Evolutionary conservation across 306 rosid species (phyloP), one percentile per base, ranked within the genome.

Genomic region (Comarum palustre): DNA sequence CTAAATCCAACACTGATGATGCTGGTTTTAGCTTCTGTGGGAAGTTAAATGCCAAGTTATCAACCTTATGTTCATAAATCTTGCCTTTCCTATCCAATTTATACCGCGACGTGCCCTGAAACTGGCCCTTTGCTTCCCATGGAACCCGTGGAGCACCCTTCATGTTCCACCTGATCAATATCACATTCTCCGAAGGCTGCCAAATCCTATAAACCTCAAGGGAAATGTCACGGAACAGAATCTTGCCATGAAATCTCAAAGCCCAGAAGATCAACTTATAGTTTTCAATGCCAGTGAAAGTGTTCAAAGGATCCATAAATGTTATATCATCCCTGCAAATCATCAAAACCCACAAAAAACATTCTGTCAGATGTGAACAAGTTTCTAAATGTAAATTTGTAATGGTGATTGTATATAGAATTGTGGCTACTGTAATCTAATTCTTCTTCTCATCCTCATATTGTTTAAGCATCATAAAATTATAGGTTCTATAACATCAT

Each of bases 231-330:
- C 87, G 87, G 80, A 94, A 91, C 75, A 94, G 75, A 69, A 94
- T 82, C 71, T 75, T 87, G 3, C 95, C 96, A 51, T 94, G 98
- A 81, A 94, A 89, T 72, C 97, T 78, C 72, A 94, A 80, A 27
- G 97, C 98, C 98, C 98, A 94, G 78, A 88, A 94, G 80, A 94
- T 91, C 80, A 88, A 73, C 81, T 89, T 91, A 86, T 94, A 94
- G 74, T 87, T 89, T 14, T 91, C 97, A 75, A 94, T 91, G 27
- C 97, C 98, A 54, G 78, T 77, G 60, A 94, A 94, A 32, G 90
- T 89, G 86, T 94, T 94, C 77, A 91, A 79, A 41, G 97, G 94
- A 82, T 93, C 98, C 59, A 38, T 22, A 74, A 87, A 93, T 55
- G 96, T 89, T 72, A 93, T 85, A 68, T 93, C 98, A 58, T 93